Percentiles rank a stretch among this genome's conserved stretches.
These are phyloP conservation scores for Macaranga tanarius DNA, from an alignment of 441 rosid genomes.

Conservation along the genomic window DNA sequence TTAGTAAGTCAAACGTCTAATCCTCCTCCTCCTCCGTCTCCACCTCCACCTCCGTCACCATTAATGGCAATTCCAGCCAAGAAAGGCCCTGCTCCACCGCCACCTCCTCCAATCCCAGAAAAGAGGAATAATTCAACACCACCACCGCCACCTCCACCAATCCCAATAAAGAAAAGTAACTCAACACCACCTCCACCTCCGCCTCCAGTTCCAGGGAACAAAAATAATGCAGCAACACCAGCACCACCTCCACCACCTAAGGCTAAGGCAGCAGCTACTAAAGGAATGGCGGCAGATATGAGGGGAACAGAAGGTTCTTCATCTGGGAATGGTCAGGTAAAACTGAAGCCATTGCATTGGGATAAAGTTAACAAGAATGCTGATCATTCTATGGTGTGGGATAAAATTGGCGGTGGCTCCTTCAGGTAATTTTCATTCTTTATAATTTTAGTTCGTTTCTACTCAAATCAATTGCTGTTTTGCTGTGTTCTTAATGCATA, in stretches of 20 bases:
- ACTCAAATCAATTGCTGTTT: not conserved
- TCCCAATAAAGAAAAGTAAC: conserved; percentile 10
- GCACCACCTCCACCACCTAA: conserved; percentile 18
- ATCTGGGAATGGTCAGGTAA: conserved; percentile 48
- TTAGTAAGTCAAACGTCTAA: conserved; percentile 35
- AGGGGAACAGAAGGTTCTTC: conserved; percentile 34
- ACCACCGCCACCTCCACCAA: conserved; percentile 15
- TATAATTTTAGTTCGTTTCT: conserved; percentile 5
- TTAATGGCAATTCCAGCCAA: conserved; percentile 19
- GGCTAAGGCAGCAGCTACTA: conserved; percentile 28
- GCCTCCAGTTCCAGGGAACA: conserved; percentile 31
- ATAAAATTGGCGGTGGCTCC: conserved; percentile 78
- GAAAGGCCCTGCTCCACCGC: conserved; percentile 10
- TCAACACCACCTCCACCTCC: conserved; percentile 18
- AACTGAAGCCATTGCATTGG: conserved; percentile 93
- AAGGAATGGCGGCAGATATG: conserved; percentile 21
- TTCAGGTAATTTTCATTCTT: conserved; percentile 51
- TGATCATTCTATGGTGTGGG: conserved; percentile 95
- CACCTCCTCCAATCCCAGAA: conserved; percentile 17
- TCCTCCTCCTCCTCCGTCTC: conserved; percentile 35
- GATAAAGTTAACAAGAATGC: conserved; percentile 69
- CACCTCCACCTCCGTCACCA: conserved; percentile 36
- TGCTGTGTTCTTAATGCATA: not conserved
- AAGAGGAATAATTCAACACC: conserved; percentile 36
- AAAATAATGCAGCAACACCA: conserved; percentile 20